Conservation (phyloP, 768 basidiomycete species). For the Boletus rubescentipes region DNA sequence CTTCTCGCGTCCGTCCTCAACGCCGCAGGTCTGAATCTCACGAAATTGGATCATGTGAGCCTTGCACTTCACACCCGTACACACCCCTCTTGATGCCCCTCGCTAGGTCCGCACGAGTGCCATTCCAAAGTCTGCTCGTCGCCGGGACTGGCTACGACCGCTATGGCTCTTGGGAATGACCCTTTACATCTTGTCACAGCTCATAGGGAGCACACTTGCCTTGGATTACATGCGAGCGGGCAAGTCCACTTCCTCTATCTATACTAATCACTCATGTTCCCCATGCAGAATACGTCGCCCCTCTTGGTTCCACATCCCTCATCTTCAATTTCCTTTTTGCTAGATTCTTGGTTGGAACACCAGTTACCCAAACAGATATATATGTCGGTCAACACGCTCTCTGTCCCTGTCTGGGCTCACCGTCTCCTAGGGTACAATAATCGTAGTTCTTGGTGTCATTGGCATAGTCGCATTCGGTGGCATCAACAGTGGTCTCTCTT, state of each 20-base stretch:
- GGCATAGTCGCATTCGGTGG: constrained; percentile 88
- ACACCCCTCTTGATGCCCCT: not conserved
- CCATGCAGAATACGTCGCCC: constrained; percentile 85
- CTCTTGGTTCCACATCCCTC: constrained; percentile 88
- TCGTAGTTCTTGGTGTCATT: constrained; percentile 81
- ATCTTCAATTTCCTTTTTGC: constrained; percentile 98
- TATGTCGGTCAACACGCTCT: constrained; percentile 48
- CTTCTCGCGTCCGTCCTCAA: constrained; percentile 82
- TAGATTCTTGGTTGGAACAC: constrained; percentile 80
- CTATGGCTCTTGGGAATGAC: constrained; percentile 91
- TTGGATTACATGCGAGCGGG: constrained; percentile 88
- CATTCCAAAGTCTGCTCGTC: constrained; percentile 73
- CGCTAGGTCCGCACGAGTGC: constrained; percentile 67
- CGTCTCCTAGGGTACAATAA: constrained; percentile 64
- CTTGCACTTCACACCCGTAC: not conserved
- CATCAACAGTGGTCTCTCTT: constrained; percentile 75
- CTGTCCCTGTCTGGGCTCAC: constrained; percentile 1
- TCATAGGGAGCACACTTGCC: constrained; percentile 85
- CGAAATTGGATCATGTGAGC: constrained; percentile 88
- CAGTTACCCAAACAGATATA: constrained; percentile 81
- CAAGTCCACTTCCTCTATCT: constrained; percentile 25
- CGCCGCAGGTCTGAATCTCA: constrained; percentile 91
- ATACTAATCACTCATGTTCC: constrained; percentile 12
- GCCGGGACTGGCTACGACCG: constrained; percentile 77
- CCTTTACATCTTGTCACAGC: constrained; percentile 88